These are phyloP conservation scores for Debaryomycetaceae sp. DNA, from an alignment of 1,139 yeast species.

Conservation along the genomic window DNA sequence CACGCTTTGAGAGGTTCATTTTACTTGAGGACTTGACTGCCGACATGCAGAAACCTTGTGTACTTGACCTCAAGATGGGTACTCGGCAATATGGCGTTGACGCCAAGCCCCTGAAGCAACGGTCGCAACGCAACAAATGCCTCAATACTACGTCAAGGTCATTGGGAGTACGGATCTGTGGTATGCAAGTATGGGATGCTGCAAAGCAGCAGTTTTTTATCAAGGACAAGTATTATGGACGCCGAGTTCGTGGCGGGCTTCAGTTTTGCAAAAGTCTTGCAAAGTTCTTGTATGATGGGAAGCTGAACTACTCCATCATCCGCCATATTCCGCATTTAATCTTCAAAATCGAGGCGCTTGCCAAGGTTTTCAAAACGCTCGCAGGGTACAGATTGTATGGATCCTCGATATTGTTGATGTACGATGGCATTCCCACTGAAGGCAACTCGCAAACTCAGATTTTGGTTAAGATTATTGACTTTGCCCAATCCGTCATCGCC, in stretches of 20 bases:
- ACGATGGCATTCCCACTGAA: slow-evolving; percentile 52
- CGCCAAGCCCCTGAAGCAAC: slow-evolving; percentile 67
- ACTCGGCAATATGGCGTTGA: slow-evolving; percentile 98
- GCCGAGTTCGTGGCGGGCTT: slow-evolving; percentile 67
- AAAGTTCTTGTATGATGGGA: slow-evolving; percentile 78
- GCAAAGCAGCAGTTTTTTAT: slow-evolving; percentile 47
- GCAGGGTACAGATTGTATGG: slow-evolving; percentile 91
- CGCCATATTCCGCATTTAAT: slow-evolving; percentile 67
- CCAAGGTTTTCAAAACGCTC: slow-evolving; percentile 49
- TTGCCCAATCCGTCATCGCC: slow-evolving; percentile 89
- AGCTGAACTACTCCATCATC: slow-evolving; percentile 52
- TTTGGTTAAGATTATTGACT: slow-evolving; percentile 79
- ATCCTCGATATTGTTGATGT: slow-evolving; percentile 80
- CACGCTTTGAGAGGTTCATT: slow-evolving; percentile 73
- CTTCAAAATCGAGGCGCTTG: slow-evolving; percentile 54
- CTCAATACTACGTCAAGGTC: slow-evolving; percentile 70
- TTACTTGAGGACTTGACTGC: slow-evolving; percentile 88
- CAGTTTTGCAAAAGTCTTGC: slow-evolving; percentile 73
- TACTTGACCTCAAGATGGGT: slow-evolving; percentile 95
- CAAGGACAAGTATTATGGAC: slow-evolving; percentile 89
- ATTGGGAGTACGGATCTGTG: slow-evolving; percentile 92
- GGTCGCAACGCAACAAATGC: slow-evolving; percentile 82
- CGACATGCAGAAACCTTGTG: slow-evolving; percentile 82
- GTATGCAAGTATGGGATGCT: slow-evolving; percentile 81
- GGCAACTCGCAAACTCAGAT: slow-evolving; percentile 22